Evolutionary conservation across 116 monocot species (phyloP).

Genomic region (Posidonia oceanica): DNA sequence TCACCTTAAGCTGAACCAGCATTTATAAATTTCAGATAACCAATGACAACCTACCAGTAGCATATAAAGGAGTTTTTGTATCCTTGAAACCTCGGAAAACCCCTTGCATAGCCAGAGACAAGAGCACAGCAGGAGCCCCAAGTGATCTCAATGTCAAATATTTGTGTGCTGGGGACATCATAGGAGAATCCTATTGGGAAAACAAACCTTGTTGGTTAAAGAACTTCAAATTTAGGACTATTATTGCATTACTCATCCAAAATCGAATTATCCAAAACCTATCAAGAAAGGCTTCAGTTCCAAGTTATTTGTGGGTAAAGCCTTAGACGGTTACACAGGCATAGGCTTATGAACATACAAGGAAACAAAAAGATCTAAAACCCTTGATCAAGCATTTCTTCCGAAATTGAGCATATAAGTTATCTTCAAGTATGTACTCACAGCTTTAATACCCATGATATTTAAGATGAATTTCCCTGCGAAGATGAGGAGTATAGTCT

Average conservation of each 20-base stretch:
- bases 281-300: not conserved
- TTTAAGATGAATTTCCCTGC: conserved; percentile 43
- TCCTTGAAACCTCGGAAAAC: conserved; percentile 85
- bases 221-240: not conserved
- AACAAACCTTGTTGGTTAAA: not conserved
- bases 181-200: conserved; percentile 43
- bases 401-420: not conserved
- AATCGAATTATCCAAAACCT: not conserved
- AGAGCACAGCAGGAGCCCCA: conserved; percentile 73
- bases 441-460: conserved; percentile 84
- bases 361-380: too few species aligned
- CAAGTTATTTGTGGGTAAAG: not conserved
- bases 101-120: conserved; percentile 84
- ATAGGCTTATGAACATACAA: too few species aligned
- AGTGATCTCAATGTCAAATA: conserved; percentile 63
- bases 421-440: conserved; percentile 10
- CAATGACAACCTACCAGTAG: conserved; percentile 34
- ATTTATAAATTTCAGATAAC: not conserved
- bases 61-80: conserved; percentile 71
- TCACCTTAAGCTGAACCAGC: not conserved
- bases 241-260: not conserved
- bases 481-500: conserved; percentile 43
- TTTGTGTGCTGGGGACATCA: conserved; percentile 53
- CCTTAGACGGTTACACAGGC: not conserved
- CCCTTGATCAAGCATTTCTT: not conserved